Percentiles rank a stretch among this genome's conserved stretches.
These are phyloP conservation scores for Haematococcus sp. DNA, from an alignment of 139 green algal species.

Conservation along the genomic window DNA sequence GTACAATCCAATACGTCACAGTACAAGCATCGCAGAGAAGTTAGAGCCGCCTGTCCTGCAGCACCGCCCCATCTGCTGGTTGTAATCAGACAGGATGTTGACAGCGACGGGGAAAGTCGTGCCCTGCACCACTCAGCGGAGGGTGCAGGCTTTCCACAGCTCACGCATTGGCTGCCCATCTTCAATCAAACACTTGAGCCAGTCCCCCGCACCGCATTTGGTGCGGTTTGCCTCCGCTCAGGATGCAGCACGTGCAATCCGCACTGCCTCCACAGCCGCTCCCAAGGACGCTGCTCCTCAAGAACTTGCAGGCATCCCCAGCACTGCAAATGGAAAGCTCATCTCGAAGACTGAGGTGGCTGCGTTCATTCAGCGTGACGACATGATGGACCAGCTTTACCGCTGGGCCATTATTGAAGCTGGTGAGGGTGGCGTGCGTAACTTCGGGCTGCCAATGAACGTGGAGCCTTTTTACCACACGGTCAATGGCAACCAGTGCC, in stretches of 20 bases:
- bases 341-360: conserved; percentile 78
- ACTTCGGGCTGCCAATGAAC: conserved; percentile 72
- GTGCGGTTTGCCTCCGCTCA: neutral
- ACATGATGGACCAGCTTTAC: conserved; percentile 84
- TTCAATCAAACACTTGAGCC: too few relatives aligned
- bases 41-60: too few relatives aligned
- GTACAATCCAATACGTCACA: too few relatives aligned
- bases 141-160: too few relatives aligned
- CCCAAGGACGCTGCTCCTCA: neutral
- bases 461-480: conserved; percentile 38
- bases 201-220: neutral
- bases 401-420: conserved; percentile 69
- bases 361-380: conserved; percentile 77
- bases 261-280: neutral
- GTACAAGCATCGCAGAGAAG: too few relatives aligned
- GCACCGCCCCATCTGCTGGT: too few relatives aligned
- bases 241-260: neutral
- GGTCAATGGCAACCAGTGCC: conserved; percentile 4
- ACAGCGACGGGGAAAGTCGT: too few relatives aligned
- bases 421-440: conserved; percentile 62
- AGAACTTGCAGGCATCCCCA: neutral
- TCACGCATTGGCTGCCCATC: too few relatives aligned
- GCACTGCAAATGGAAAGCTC: conserved; percentile 36
- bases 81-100: too few relatives aligned
- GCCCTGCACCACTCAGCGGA: too few relatives aligned